Conservation (phyloP, 768 basidiomycete genomes). For the Boletus eberwhitei region DNA sequence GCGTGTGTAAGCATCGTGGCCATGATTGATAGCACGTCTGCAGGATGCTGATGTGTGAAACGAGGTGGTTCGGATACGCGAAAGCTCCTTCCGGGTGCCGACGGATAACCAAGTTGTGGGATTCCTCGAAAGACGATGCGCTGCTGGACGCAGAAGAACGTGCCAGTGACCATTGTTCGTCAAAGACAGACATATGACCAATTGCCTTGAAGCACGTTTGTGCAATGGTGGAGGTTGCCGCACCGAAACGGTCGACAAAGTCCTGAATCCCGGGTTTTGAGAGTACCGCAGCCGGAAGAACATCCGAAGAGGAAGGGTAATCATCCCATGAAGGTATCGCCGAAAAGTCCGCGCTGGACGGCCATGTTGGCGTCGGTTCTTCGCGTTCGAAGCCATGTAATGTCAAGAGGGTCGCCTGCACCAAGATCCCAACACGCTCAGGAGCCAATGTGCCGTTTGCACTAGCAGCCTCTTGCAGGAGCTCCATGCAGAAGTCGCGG, state of each 20-base stretch:
- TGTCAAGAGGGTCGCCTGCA: conserved; percentile 75
- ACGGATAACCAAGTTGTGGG: conserved; percentile 62
- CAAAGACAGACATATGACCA: conserved; percentile 77
- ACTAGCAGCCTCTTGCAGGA: conserved; percentile 66
- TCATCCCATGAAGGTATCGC: conserved; percentile 52
- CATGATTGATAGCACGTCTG: conserved; percentile 78
- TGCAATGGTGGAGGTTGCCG: conserved; percentile 55
- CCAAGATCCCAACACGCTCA: conserved; percentile 70
- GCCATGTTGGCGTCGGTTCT: conserved; percentile 69
- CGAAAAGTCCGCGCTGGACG: conserved; percentile 66
- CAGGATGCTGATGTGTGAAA: conserved; percentile 66
- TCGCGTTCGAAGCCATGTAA: conserved; percentile 73
- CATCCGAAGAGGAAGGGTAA: conserved; percentile 67
- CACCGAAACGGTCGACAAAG: conserved; percentile 64
- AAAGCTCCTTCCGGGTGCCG: conserved; percentile 62
- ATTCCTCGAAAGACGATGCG: conserved; percentile 62
- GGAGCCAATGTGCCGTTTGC: conserved; percentile 52
- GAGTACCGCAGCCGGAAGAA: conserved; percentile 51
- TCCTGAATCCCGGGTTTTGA: conserved; percentile 68
- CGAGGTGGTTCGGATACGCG: conserved; percentile 61
- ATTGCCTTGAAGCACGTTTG: conserved; percentile 58
- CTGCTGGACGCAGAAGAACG: conserved; percentile 37
- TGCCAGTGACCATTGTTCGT: conserved; percentile 75
- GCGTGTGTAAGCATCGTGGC: conserved; percentile 72
- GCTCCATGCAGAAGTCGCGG: conserved; percentile 73